Percentiles rank a stretch among this genome's conserved stretches.
These are phyloP conservation scores for Solanum gracilifrons DNA, from an alignment of 257 asterid species.

Conservation along the genomic window DNA sequence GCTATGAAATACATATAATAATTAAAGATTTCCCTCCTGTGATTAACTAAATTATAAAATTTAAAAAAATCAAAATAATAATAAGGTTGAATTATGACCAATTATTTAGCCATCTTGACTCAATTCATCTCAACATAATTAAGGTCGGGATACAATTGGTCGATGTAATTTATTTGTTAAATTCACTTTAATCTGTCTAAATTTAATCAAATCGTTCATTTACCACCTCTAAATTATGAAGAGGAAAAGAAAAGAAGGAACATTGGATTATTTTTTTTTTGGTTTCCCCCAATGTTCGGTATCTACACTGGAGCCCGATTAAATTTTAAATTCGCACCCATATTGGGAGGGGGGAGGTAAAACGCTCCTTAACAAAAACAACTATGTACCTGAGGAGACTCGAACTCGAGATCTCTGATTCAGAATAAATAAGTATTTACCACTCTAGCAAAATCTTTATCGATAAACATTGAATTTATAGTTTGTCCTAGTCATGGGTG, in stretches of 20 bases:
- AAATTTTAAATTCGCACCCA: too few relatives aligned
- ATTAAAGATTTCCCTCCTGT: not conserved
- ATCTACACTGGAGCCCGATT: not conserved
- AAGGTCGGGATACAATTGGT: not conserved
- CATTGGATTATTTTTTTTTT: too few relatives aligned
- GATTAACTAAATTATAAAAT: not conserved
- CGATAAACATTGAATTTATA: not conserved
- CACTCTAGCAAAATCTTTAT: too few relatives aligned
- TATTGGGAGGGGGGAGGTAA: too few relatives aligned
- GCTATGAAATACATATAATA: not conserved
- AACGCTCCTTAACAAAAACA: too few relatives aligned
- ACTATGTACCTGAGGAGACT: too few relatives aligned
- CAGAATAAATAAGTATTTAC: too few relatives aligned
- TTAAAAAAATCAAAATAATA: not conserved
- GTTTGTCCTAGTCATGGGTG: not conserved
- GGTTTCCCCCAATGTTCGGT: not conserved
- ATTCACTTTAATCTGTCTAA: not conserved
- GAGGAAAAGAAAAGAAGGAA: not conserved
- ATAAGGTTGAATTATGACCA: not conserved
- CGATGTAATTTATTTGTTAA: not conserved
- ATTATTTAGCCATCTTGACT: not conserved
- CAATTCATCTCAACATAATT: not conserved
- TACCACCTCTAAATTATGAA: not conserved
- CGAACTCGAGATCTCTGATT: rapidly evolving
- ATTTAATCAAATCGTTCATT: not conserved